Evolutionary conservation across 129 eudicot genomes (phyloP).

Genomic region (Helichrysum umbraculigerum): DNA sequence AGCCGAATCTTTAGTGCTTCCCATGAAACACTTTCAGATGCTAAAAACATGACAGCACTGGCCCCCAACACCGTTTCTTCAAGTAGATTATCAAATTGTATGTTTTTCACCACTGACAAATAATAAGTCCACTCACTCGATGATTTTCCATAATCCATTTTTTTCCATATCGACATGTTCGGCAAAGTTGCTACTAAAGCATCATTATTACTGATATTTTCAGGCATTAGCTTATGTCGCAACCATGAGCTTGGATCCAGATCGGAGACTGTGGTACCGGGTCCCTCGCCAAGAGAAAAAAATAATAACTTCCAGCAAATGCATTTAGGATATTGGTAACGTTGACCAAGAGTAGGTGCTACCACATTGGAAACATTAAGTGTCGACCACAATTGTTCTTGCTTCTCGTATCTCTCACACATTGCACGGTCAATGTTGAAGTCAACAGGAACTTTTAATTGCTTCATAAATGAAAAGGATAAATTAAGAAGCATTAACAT

Average conservation of each 20-base stretch:
- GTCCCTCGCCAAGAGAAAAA: slow-evolving; percentile 39
- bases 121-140: slow-evolving; percentile 46
- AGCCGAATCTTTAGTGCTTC: slow-evolving; percentile 62
- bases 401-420: slow-evolving; percentile 60
- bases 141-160: slow-evolving; percentile 45
- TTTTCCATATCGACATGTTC: slow-evolving; percentile 76
- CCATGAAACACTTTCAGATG: slow-evolving; percentile 64
- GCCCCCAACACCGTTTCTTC: slow-evolving; percentile 55
- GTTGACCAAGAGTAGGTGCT: slow-evolving; percentile 56
- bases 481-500: slow-evolving; percentile 20
- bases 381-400: slow-evolving; percentile 63
- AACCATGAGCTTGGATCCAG: slow-evolving; percentile 55
- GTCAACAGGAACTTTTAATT: slow-evolving; percentile 35
- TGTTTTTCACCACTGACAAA: slow-evolving; percentile 64
- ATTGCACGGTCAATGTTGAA: slow-evolving; percentile 58
- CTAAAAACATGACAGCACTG: slow-evolving; percentile 62
- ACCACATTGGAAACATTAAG: slow-evolving; percentile 75
- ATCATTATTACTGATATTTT: slow-evolving; percentile 27
- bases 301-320: slow-evolving; percentile 83
- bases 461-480: slow-evolving; percentile 41
- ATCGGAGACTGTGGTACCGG: slow-evolving; percentile 28
- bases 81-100: slow-evolving; percentile 28
- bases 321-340: slow-evolving; percentile 55
- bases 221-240: slow-evolving; percentile 69
- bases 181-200: slow-evolving; percentile 54